Conservation (phyloP, 768 basidiomycete genomes). For the Myochromella boudieri region DNA sequence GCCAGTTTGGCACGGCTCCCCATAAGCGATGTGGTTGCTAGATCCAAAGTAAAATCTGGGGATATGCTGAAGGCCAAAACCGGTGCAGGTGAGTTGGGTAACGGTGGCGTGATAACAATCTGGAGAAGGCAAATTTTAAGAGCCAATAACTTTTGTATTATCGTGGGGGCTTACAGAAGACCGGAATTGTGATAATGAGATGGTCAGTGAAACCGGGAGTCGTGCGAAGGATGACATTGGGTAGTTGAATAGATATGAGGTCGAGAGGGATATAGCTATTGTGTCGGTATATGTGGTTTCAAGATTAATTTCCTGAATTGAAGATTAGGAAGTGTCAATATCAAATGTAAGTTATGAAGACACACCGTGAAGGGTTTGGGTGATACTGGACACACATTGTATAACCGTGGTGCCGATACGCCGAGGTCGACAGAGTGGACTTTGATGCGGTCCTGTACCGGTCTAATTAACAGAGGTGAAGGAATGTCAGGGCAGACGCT, state of each 20-base stretch:
- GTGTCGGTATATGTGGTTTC: slow-evolving; percentile 85
- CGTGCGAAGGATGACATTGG: slow-evolving; percentile 81
- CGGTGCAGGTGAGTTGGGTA: slow-evolving; percentile 50
- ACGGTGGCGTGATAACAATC: slow-evolving; percentile 67
- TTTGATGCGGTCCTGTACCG: slow-evolving; percentile 73
- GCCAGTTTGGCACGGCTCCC: slow-evolving; percentile 97
- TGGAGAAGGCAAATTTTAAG: slow-evolving; percentile 25
- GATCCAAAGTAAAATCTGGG: slow-evolving; percentile 82
- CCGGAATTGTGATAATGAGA: slow-evolving; percentile 74
- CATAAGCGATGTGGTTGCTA: slow-evolving; percentile 88
- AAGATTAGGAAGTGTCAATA: slow-evolving; percentile 8
- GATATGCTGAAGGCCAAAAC: slow-evolving; percentile 72
- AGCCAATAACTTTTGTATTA: background rate
- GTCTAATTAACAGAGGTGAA: background rate
- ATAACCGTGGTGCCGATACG: slow-evolving; percentile 73
- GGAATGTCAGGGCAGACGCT: slow-evolving; percentile 28
- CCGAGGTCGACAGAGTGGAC: slow-evolving; percentile 87
- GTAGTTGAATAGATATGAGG: slow-evolving; percentile 82
- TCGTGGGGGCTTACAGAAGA: slow-evolving; percentile 48
- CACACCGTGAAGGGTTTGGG: slow-evolving; percentile 29
- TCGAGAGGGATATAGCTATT: slow-evolving; percentile 80
- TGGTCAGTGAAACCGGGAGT: slow-evolving; percentile 77
- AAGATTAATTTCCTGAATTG: slow-evolving; percentile 70
- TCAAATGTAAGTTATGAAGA: slow-evolving; percentile 1
- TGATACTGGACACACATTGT: slow-evolving; percentile 51